Evolutionary conservation across 257 asterid species (phyloP).

Genomic region (Solanum virginianum): DNA sequence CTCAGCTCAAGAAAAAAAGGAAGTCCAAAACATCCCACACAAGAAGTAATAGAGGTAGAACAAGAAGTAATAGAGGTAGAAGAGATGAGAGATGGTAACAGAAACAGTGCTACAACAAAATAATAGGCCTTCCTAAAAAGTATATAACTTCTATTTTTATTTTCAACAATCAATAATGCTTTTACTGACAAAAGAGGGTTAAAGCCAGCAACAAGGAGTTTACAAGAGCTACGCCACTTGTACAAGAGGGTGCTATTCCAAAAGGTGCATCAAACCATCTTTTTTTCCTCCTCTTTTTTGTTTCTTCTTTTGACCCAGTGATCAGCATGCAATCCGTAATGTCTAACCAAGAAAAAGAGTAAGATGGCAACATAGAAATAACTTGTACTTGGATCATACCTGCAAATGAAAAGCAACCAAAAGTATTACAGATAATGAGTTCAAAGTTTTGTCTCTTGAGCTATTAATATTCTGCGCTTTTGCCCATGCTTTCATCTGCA

Average conservation of each 20-base stretch:
- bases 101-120: no score
- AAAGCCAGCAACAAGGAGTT: background rate
- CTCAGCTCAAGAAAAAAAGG: no score
- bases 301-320: background rate
- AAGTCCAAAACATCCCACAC: no score
- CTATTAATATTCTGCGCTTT: slow-evolving; percentile 73
- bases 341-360: background rate
- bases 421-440: slow-evolving; percentile 65
- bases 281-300: background rate
- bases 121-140: background rate
- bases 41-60: no score
- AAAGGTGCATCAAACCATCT: background rate
- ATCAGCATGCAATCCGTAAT: background rate
- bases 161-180: background rate
- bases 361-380: background rate
- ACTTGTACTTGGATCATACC: slow-evolving; percentile 22
- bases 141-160: background rate
- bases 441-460: slow-evolving; percentile 46
- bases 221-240: background rate
- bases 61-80: no score
- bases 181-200: background rate
- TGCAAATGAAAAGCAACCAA: slow-evolving; percentile 90
- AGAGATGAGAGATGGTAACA: no score
- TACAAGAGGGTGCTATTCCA: background rate
- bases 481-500: slow-evolving; percentile 94